A percentile compares a stretch with the other conserved stretches of the same genome.
Conservation (phyloP, 179 eudicot species). For the Silene coronaria region DNA sequence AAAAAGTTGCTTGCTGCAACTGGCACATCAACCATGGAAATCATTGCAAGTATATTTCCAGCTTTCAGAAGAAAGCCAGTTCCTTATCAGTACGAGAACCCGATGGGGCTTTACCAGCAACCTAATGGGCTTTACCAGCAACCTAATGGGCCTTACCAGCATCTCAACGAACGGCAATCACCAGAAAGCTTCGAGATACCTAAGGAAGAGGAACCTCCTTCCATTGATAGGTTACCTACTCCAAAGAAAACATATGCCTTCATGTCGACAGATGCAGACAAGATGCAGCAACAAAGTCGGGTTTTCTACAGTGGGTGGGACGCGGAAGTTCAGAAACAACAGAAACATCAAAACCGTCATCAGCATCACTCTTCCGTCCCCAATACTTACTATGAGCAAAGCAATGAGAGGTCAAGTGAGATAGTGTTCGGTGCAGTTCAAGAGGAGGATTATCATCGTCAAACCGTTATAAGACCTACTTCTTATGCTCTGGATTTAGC, state of each 20-base stretch:
- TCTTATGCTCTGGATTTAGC: slow-evolving; percentile 43
- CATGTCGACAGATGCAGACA: slow-evolving; percentile 82
- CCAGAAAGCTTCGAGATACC: slow-evolving; percentile 86
- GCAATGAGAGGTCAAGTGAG: slow-evolving; percentile 60
- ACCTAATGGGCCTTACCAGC: slow-evolving; percentile 10
- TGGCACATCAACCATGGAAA: slow-evolving; percentile 53
- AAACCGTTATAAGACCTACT: slow-evolving; percentile 59
- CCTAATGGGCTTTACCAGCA: slow-evolving; percentile 9
- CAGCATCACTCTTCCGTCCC: slow-evolving; percentile 54
- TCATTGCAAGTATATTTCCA: slow-evolving; percentile 57
- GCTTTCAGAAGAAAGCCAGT: slow-evolving; percentile 44
- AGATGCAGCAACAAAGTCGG: slow-evolving; percentile 75
- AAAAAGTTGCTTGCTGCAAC: slow-evolving; percentile 50
- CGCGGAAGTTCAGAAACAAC: slow-evolving; percentile 39
- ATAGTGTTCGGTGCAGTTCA: slow-evolving; percentile 90
- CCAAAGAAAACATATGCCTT: slow-evolving; percentile 85
- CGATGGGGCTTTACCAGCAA: slow-evolving; percentile 2
- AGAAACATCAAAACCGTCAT: slow-evolving; percentile 56
- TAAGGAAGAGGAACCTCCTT: slow-evolving; percentile 81
- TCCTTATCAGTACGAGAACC: slow-evolving; percentile 34
- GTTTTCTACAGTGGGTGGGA: slow-evolving; percentile 73
- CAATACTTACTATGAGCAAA: slow-evolving; percentile 77
- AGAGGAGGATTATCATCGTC: slow-evolving; percentile 39
- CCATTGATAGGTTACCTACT: slow-evolving; percentile 72
- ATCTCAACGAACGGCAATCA: slow-evolving; percentile 49